These are phyloP conservation scores for Nitzschia palea DNA, from an alignment of 108 stramenopile genomes.

Conservation along the genomic window DNA sequence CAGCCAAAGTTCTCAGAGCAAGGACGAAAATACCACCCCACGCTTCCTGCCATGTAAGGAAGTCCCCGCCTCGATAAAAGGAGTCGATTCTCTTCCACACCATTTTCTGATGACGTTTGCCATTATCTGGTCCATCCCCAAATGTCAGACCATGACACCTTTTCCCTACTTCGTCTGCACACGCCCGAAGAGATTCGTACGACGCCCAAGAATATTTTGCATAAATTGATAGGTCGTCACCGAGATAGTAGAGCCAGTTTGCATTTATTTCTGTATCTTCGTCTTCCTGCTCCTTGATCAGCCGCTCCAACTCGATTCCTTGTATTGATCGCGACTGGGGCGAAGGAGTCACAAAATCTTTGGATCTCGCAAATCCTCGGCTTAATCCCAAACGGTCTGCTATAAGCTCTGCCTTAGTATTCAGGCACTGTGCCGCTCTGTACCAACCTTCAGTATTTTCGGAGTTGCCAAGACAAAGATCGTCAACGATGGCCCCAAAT, in stretches of 20 bases:
- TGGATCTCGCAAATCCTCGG: constrained; percentile 35
- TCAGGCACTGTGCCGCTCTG: constrained; percentile 64
- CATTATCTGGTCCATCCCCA: neutral
- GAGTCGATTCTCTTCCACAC: constrained; percentile 12
- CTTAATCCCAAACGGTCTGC: constrained; percentile 59
- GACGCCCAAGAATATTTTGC: constrained; percentile 65
- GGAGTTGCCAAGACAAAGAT: constrained; percentile 63
- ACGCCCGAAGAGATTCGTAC: constrained; percentile 61
- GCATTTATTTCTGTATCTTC: constrained; percentile 25
- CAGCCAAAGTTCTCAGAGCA: constrained; percentile 58
- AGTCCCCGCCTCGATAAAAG: constrained; percentile 41
- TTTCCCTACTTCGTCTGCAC: constrained; percentile 33
- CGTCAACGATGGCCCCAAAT: constrained; percentile 72
- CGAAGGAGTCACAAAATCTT: constrained; percentile 42
- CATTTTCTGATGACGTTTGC: neutral
- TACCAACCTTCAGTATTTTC: constrained; percentile 67
- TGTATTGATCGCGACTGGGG: constrained; percentile 3
- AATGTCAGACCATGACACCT: neutral
- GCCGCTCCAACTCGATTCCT: constrained; percentile 33
- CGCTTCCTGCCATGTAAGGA: constrained; percentile 65
- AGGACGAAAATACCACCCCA: constrained; percentile 85
- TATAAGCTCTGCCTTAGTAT: constrained; percentile 73
- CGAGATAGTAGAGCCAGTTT: constrained; percentile 55
- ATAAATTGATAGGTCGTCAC: constrained; percentile 58
- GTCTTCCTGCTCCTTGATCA: constrained; percentile 47